Percentiles rank a stretch among this genome's conserved stretches.
Conservation (phyloP, 202 grass and related monocot species). For the Alloteropsis angusta region DNA sequence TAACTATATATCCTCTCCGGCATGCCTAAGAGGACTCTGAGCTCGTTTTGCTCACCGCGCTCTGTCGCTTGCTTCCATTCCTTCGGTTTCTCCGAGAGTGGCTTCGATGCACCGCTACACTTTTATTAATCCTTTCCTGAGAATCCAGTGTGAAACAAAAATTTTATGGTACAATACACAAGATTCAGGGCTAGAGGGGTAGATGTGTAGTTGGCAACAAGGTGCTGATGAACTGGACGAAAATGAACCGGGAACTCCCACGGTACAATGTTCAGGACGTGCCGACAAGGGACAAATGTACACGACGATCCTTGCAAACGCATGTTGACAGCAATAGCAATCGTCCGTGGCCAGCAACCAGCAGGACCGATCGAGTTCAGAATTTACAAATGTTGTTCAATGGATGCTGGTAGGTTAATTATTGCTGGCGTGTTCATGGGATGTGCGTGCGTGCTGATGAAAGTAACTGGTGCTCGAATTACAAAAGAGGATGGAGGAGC, state of each 20-base stretch:
- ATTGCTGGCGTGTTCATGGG: too few relatives aligned
- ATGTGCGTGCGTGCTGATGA: too few relatives aligned
- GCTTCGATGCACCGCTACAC: not conserved
- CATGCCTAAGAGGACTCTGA: not conserved
- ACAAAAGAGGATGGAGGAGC: too few relatives aligned
- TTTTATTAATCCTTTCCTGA: not conserved
- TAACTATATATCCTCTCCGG: too few relatives aligned
- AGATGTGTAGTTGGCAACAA: not conserved
- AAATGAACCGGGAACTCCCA: not conserved
- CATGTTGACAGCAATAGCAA: too few relatives aligned
- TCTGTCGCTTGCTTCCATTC: not conserved
- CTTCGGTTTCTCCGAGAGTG: conserved; percentile 7
- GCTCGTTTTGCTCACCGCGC: conserved; percentile 12
- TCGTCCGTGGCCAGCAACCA: too few relatives aligned
- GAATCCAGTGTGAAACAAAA: not conserved
- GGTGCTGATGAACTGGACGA: not conserved
- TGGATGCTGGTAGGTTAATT: too few relatives aligned
- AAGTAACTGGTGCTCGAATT: too few relatives aligned
- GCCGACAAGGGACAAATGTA: not conserved
- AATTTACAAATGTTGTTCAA: too few relatives aligned
- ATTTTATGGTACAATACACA: not conserved
- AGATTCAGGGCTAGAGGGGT: not conserved
- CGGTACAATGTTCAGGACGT: not conserved
- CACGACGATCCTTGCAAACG: not conserved
- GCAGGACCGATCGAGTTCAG: too few relatives aligned